Conservation (phyloP, 306 rosid species). For the Vigna reflexopilosa region DNA sequence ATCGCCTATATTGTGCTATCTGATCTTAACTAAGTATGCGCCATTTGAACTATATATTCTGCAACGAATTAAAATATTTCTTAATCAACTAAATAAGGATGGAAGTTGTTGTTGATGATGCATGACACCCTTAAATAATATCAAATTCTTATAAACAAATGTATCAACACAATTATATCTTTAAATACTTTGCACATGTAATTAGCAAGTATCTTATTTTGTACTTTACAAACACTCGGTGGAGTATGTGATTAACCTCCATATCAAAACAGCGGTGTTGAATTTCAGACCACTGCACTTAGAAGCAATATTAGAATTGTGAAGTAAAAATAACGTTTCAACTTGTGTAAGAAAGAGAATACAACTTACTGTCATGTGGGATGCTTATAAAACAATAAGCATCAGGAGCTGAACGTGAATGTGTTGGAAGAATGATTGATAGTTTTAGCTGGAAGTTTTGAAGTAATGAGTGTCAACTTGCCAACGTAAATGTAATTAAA, state of each 20-base stretch:
- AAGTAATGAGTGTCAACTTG: not conserved
- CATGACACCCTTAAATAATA: not conserved
- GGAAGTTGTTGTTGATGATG: not conserved
- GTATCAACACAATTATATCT: slow-evolving; percentile 10
- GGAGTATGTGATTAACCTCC: not conserved
- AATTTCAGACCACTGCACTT: slow-evolving; percentile 55
- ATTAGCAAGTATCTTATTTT: not conserved
- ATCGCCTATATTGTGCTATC: not conserved
- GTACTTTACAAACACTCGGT: slow-evolving; percentile 1
- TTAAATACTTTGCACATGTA: not conserved
- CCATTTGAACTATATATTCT: not conserved
- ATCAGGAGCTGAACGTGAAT: slow-evolving; percentile 60
- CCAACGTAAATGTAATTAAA: no score
- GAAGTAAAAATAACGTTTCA: not conserved
- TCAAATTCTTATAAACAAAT: not conserved
- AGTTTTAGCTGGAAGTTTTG: not conserved
- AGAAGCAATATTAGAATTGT: slow-evolving; percentile 15
- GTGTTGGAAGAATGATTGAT: not conserved
- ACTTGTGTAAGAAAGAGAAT: no score
- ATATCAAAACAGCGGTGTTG: not conserved
- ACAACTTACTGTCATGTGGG: no score
- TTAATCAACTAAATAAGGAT: not conserved
- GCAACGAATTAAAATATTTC: not conserved
- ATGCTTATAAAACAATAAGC: slow-evolving; percentile 3
- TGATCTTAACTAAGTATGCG: not conserved